phyloP scores from a whole-genome alignment of 2,329 filamentous ascomycete genomes.

The Verticillium alfalfae region DNA sequence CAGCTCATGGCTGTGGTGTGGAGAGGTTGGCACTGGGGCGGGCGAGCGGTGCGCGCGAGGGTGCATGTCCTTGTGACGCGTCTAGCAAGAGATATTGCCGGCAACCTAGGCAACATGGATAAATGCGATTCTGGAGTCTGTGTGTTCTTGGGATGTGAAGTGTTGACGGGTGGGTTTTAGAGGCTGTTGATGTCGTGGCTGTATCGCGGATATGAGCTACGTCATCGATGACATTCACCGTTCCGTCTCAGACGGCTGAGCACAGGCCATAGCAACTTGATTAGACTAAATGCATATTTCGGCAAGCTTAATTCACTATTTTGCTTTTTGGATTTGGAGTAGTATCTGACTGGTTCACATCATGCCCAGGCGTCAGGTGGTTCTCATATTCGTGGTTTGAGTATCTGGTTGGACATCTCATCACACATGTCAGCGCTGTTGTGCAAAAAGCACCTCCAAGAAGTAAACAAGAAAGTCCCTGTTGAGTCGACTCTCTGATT shows the following conservation, averaged over 20 bases:
- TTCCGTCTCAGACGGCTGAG: neutral
- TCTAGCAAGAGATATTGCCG: neutral
- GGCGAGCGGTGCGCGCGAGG: neutral
- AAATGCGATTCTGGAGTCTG: neutral
- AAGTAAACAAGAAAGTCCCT: no score
- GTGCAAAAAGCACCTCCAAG: no score
- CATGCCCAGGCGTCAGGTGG: no score
- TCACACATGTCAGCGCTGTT: no score
- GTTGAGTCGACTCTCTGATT: no score
- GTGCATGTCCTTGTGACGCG: neutral
- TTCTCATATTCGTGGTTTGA: no score
- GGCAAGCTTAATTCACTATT: no score
- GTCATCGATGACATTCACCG: slow-evolving; percentile 8
- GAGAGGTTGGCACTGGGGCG: neutral
- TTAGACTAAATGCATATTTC: no score
- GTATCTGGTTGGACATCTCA: no score
- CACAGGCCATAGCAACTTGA: no score
- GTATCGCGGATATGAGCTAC: neutral
- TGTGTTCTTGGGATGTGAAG: neutral
- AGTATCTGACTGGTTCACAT: no score
- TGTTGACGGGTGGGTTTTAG: neutral
- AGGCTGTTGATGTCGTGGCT: neutral
- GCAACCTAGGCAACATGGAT: neutral
- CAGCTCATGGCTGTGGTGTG: slow-evolving; percentile 26
- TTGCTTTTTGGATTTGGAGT: no score